phyloP scores from a whole-genome alignment of 371 early-diverging fungal species.

The Haplosporangium sp. region DNA sequence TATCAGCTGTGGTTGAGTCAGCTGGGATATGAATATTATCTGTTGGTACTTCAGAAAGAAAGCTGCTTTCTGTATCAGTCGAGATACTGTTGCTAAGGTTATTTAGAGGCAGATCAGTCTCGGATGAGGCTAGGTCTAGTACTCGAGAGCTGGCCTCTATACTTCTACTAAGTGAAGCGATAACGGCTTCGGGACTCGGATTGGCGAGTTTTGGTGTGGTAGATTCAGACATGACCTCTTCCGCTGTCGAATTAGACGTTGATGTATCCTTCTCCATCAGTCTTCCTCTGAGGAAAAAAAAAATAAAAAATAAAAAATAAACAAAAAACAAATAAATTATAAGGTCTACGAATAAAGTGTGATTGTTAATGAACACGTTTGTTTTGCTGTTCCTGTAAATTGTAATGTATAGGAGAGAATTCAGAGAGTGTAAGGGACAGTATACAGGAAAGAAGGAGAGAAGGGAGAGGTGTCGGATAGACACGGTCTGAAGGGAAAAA shows the following conservation, averaged over 20 bases:
- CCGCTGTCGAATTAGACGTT: constrained; percentile 4
- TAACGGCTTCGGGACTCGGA: constrained; percentile 15
- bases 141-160: constrained; percentile 1
- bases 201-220: constrained; percentile 6
- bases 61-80: not conserved
- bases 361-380: constrained; percentile 6
- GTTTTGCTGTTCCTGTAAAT: not conserved
- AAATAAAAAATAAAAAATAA: not conserved
- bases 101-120: not conserved
- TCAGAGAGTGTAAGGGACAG: not conserved
- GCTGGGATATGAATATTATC: not conserved
- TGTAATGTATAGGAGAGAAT: not conserved
- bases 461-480: not conserved
- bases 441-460: not conserved
- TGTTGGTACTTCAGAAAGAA: not conserved
- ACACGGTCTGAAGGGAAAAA: not conserved
- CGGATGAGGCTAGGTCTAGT: not conserved
- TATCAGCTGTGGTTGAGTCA: not conserved
- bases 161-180: constrained; percentile 9
- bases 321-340: too few relatives aligned
- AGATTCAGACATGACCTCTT: constrained; percentile 15
- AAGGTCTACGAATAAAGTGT: not conserved
- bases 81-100: not conserved
- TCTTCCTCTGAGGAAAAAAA: not conserved
- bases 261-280: constrained; percentile 5